phyloP scores from a whole-genome alignment of 2,329 filamentous ascomycete genomes.

The Ophiostoma sp. region DNA sequence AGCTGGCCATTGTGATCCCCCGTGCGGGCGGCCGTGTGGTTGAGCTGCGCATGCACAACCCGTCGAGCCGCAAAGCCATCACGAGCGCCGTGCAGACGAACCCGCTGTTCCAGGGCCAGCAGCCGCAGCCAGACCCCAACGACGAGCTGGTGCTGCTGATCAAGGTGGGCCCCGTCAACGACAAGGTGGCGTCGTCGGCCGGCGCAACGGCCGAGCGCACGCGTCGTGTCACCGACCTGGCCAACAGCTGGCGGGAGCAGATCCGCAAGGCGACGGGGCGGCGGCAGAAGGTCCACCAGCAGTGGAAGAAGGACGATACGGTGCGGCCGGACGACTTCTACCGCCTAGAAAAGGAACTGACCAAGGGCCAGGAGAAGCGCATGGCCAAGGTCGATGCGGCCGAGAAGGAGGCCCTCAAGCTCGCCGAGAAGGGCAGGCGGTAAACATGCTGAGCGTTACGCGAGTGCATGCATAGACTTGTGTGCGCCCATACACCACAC shows the following conservation, averaged over 20 bases:
- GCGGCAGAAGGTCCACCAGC: constrained; percentile 50
- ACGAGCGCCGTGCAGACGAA: constrained; percentile 30
- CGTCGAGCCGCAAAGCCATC: constrained; percentile 30
- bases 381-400: constrained; percentile 51
- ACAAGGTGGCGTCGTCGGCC: background rate
- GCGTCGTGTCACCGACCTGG: constrained; percentile 46
- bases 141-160: constrained; percentile 61
- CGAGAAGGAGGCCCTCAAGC: constrained; percentile 51
- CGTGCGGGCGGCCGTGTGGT: constrained; percentile 31
- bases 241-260: constrained; percentile 53
- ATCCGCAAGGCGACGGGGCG: constrained; percentile 44
- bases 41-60: constrained; percentile 33
- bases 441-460: background rate
- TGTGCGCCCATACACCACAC: background rate
- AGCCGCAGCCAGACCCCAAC: constrained; percentile 53
- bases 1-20: constrained; percentile 32
- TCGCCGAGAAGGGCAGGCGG: constrained; percentile 35
- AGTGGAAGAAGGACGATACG: constrained; percentile 48
- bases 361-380: constrained; percentile 55
- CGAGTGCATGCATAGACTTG: background rate
- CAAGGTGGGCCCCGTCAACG: constrained; percentile 47
- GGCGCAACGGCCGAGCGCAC: constrained; percentile 39
- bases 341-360: constrained; percentile 48
- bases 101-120: constrained; percentile 32
- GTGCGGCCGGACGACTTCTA: constrained; percentile 47